Percentiles rank a stretch among this genome's conserved stretches.
phyloP scores from a whole-genome alignment of 2,329 filamentous ascomycete genomes.

The Atkinsonella hypoxylon region DNA sequence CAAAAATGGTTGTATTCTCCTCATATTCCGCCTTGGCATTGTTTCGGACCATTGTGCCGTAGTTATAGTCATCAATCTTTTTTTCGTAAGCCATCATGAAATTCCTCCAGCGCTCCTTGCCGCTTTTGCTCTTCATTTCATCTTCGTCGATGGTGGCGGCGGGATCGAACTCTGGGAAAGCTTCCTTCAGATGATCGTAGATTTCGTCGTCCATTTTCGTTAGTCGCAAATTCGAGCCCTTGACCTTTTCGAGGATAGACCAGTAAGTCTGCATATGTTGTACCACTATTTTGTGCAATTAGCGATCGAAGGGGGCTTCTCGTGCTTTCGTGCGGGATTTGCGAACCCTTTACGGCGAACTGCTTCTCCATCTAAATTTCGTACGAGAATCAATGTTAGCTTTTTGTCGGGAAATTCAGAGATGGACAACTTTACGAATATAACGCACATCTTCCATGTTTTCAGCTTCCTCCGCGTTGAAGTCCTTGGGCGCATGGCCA shows the following conservation, averaged over 20 bases:
- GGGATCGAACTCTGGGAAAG: conserved; percentile 89
- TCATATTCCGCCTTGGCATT: conserved; percentile 76
- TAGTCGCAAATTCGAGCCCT: conserved; percentile 76
- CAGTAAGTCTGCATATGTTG: conserved; percentile 97
- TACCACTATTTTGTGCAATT: conserved; percentile 42
- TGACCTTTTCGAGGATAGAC: conserved; percentile 83
- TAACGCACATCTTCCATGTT: conserved; percentile 44
- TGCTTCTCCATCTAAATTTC: conserved; percentile 82
- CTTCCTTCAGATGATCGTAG: conserved; percentile 71
- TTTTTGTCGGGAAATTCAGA: background rate
- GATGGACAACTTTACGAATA: background rate
- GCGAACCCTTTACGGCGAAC: conserved; percentile 84
- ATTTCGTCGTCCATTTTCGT: conserved; percentile 96
- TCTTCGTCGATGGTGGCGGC: conserved; percentile 74
- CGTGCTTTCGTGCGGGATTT: background rate
- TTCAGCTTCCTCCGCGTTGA: conserved; percentile 44
- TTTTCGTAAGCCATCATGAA: conserved; percentile 94
- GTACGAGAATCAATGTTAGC: background rate
- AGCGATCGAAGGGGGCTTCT: background rate
- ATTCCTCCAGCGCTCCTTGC: conserved; percentile 88
- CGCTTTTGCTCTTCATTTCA: conserved; percentile 91
- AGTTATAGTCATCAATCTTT: conserved; percentile 94
- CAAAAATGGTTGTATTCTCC: conserved; percentile 83
- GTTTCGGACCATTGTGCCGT: conserved; percentile 81
- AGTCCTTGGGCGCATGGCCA: conserved; percentile 36